A percentile compares a stretch with the other conserved stretches of the same genome.
Conservation (phyloP, 805 yeast species). For the Isabelozyma rhagii region DNA sequence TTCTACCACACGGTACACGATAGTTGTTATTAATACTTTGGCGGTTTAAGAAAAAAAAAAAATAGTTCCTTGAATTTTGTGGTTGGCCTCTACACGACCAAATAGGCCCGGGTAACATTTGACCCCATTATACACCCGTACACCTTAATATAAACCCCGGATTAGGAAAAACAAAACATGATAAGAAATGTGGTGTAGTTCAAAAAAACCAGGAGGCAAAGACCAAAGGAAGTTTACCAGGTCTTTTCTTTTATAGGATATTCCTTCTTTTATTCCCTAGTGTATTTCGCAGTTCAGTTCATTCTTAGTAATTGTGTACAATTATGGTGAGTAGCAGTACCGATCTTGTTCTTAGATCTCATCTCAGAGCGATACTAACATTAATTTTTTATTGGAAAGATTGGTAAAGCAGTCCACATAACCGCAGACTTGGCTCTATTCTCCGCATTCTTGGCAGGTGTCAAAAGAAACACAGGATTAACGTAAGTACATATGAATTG, state of each 20-base stretch:
- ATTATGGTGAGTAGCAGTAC: background rate
- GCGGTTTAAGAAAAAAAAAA: too few species aligned
- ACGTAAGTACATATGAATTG: conserved; percentile 15
- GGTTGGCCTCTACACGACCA: background rate
- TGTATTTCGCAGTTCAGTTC: background rate
- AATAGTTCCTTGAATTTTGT: background rate
- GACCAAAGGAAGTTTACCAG: background rate
- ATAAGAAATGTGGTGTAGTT: background rate
- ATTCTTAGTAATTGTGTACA: background rate
- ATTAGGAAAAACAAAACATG: background rate
- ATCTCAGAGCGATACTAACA: background rate
- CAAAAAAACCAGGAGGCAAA: background rate
- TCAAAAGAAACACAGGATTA: conserved; percentile 69
- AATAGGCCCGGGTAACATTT: background rate
- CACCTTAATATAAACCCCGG: background rate
- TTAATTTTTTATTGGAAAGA: conserved; percentile 10
- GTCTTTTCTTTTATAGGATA: background rate
- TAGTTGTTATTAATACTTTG: too few species aligned
- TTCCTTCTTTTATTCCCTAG: background rate
- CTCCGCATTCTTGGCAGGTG: conserved; percentile 69
- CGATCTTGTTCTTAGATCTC: background rate
- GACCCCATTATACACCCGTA: background rate
- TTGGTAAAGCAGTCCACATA: conserved; percentile 56
- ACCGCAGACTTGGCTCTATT: conserved; percentile 58
- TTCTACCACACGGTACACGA: too few species aligned